These are phyloP conservation scores for Cinnamomum chago DNA, from an alignment of 164 flowering plant genomes.

Conservation along the genomic window DNA sequence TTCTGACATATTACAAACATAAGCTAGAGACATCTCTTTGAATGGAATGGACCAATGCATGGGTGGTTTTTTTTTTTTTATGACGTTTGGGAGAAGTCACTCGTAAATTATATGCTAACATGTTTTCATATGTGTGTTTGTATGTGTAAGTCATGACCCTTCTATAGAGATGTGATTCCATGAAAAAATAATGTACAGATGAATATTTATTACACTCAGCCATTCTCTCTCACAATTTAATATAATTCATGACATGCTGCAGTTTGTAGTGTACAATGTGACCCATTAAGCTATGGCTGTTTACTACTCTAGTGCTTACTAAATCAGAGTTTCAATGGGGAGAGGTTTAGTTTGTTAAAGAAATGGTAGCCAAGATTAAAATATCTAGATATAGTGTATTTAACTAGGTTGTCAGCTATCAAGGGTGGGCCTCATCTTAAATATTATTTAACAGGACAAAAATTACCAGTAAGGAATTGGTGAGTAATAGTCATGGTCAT, in stretches of 20 bases:
- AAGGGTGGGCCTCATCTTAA: too few species aligned
- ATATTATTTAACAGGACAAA: too few species aligned
- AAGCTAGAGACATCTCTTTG: conserved; percentile 3
- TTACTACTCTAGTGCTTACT: too few species aligned
- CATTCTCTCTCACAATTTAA: not conserved
- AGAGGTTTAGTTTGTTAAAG: too few species aligned
- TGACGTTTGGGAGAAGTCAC: not conserved
- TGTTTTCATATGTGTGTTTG: conserved; percentile 3
- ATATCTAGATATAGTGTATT: too few species aligned
- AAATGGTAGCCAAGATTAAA: too few species aligned
- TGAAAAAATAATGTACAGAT: not conserved
- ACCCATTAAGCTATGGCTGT: too few species aligned
- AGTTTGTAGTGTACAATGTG: too few species aligned
- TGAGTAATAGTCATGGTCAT: too few species aligned
- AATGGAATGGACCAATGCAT: not conserved
- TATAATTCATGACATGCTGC: not conserved
- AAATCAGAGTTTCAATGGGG: too few species aligned
- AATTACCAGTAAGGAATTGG: too few species aligned
- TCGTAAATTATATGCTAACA: not conserved
- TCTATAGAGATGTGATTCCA: not conserved
- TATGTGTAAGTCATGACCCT: not conserved
- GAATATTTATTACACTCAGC: not conserved
- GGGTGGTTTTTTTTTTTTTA: not conserved
- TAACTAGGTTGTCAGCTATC: too few species aligned
- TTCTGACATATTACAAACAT: conserved; percentile 7